Conservation (phyloP, 805 yeast genomes). For the Nakazawaea holstii region DNA sequence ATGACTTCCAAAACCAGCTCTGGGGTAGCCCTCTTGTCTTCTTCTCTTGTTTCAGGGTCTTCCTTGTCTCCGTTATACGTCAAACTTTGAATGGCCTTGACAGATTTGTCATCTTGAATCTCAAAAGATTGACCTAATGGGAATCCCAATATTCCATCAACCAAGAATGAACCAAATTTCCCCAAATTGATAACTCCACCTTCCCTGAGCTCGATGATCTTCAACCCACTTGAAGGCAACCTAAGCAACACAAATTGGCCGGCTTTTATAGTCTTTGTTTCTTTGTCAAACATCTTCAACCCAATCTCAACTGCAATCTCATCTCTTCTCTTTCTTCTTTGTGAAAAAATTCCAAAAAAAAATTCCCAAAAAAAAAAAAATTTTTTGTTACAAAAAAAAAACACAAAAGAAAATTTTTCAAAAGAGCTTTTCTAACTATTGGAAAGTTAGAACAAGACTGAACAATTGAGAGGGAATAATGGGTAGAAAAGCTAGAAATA, state of each 20-base stretch:
- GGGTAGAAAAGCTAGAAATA: conserved; percentile 93
- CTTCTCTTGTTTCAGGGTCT: conserved; percentile 26
- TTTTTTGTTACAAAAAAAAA: neutral
- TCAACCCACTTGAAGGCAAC: conserved; percentile 76
- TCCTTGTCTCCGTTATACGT: conserved; percentile 22
- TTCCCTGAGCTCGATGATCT: conserved; percentile 61
- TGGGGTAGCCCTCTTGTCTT: conserved; percentile 27
- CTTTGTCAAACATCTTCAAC: conserved; percentile 15
- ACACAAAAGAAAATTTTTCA: neutral
- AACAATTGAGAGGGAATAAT: conserved; percentile 27
- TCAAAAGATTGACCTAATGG: conserved; percentile 90
- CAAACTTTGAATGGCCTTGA: conserved; percentile 42
- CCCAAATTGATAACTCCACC: conserved; percentile 70
- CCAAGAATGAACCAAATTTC: conserved; percentile 83
- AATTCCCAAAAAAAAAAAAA: neutral
- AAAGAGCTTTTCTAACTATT: neutral
- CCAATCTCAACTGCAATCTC: neutral
- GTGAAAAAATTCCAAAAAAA: conserved; percentile 2
- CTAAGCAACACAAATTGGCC: conserved; percentile 58
- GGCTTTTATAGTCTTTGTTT: conserved; percentile 32
- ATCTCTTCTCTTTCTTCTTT: conserved; percentile 1
- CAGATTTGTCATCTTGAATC: conserved; percentile 51
- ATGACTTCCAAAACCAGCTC: conserved; percentile 17
- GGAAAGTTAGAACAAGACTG: neutral
- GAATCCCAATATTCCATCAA: conserved; percentile 69